A percentile compares a stretch with the other conserved stretches of the same genome.
Conservation (phyloP, 345 rosid species). For the Streptanthus diversifolius region DNA sequence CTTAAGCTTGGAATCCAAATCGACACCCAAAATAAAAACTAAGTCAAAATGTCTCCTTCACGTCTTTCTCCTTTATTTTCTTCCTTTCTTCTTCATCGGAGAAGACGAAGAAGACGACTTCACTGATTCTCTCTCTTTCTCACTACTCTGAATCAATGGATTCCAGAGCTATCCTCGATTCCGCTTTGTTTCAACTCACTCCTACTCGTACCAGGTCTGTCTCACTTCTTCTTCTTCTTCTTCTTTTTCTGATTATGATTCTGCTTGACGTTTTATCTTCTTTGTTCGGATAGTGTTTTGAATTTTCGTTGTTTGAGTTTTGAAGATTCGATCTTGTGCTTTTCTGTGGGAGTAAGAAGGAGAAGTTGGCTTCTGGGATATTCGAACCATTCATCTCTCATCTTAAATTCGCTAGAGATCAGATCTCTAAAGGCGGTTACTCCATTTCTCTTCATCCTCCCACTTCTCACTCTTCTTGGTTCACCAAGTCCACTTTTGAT, state of each 20-base stretch:
- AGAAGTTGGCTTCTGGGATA: constrained; percentile 84
- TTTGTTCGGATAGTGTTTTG: background rate
- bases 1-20: constrained; percentile 30
- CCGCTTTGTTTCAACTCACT: constrained; percentile 80
- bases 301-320: background rate
- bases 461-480: constrained; percentile 51
- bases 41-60: constrained; percentile 24
- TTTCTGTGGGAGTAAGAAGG: constrained; percentile 54
- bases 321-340: constrained; percentile 77
- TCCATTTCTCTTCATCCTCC: constrained; percentile 76
- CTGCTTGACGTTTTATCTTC: background rate
- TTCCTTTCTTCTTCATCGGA: background rate
- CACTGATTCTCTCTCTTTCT: constrained; percentile 17
- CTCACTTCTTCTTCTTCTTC: background rate
- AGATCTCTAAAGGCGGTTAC: constrained; percentile 81
- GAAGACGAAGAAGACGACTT: background rate
- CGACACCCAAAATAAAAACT: background rate
- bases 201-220: constrained; percentile 85
- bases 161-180: constrained; percentile 52
- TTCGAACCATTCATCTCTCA: constrained; percentile 77
- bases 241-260: background rate
- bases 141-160: constrained; percentile 44
- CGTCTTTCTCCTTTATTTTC: constrained; percentile 18
- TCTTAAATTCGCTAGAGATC: constrained; percentile 68
- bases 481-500: constrained; percentile 81